Conservation (phyloP, 176 grass and related monocot species). For the Avena insularis region DNA sequence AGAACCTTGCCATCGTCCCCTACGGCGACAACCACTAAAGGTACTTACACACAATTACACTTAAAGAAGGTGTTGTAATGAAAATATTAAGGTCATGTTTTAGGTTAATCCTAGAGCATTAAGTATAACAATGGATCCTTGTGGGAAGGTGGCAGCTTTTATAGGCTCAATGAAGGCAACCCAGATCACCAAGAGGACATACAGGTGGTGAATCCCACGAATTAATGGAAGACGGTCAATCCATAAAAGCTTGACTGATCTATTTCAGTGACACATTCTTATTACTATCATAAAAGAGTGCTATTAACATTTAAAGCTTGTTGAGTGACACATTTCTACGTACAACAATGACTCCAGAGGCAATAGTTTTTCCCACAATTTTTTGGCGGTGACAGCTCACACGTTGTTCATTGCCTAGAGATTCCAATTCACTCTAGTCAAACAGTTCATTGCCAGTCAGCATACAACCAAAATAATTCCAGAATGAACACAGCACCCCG, state of each 20-base stretch:
- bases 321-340: too few species aligned
- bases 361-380: neutral
- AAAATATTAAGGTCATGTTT: too few species aligned
- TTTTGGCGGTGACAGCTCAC: neutral
- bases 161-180: neutral
- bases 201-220: neutral
- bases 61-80: too few species aligned
- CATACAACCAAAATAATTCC: too few species aligned
- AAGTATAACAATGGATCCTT: neutral
- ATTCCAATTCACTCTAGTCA: neutral
- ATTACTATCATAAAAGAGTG: neutral
- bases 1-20: too few species aligned
- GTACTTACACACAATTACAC: too few species aligned
- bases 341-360: too few species aligned
- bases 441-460: neutral
- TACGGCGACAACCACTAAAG: too few species aligned
- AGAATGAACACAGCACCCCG: neutral
- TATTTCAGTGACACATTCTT: neutral
- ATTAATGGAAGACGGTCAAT: neutral
- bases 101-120: too few species aligned
- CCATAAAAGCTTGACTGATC: neutral
- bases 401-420: neutral
- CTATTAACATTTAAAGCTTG: too few species aligned
- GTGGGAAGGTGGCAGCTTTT: neutral
- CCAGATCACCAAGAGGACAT: neutral